Conservation (phyloP, 768 basidiomycete species). For the Zangia roseola region DNA sequence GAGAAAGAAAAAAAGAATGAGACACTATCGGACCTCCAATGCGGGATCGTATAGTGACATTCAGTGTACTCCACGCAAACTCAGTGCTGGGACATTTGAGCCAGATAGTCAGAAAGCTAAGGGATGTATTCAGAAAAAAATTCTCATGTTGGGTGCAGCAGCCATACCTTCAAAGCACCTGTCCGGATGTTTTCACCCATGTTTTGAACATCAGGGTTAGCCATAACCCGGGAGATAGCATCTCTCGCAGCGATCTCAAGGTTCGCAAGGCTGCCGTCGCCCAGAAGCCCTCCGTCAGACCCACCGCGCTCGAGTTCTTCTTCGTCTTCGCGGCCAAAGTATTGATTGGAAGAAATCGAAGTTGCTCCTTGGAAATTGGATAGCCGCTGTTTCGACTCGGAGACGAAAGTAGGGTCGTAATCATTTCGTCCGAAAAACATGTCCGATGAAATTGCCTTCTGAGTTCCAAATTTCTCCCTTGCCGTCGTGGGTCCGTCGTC, state of each 20-base stretch:
- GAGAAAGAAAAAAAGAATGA: slow-evolving; percentile 6
- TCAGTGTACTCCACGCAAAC: not conserved
- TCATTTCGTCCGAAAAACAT: slow-evolving; percentile 92
- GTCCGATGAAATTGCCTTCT: slow-evolving; percentile 97
- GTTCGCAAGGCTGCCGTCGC: slow-evolving; percentile 51
- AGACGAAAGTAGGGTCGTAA: slow-evolving; percentile 70
- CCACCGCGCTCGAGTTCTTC: slow-evolving; percentile 41
- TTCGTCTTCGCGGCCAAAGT: slow-evolving; percentile 94
- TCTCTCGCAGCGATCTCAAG: slow-evolving; percentile 71
- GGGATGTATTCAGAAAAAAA: not conserved
- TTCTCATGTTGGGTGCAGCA: not conserved
- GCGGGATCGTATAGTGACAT: not conserved
- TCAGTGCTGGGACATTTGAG: slow-evolving; percentile 59
- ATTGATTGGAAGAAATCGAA: slow-evolving; percentile 91
- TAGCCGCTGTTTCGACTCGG: slow-evolving; percentile 81
- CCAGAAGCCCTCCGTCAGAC: slow-evolving; percentile 55
- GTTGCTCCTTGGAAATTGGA: slow-evolving; percentile 88
- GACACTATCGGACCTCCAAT: slow-evolving; percentile 1
- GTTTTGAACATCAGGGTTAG: slow-evolving; percentile 88
- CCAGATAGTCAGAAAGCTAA: slow-evolving; percentile 65
- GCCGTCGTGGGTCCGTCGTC: slow-evolving; percentile 77
- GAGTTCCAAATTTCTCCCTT: slow-evolving; percentile 85
- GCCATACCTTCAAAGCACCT: slow-evolving; percentile 77
- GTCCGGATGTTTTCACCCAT: slow-evolving; percentile 73
- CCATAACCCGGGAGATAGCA: slow-evolving; percentile 66